phyloP scores from a whole-genome alignment of 2,329 filamentous ascomycete species.

The Botryotinia convoluta region DNA sequence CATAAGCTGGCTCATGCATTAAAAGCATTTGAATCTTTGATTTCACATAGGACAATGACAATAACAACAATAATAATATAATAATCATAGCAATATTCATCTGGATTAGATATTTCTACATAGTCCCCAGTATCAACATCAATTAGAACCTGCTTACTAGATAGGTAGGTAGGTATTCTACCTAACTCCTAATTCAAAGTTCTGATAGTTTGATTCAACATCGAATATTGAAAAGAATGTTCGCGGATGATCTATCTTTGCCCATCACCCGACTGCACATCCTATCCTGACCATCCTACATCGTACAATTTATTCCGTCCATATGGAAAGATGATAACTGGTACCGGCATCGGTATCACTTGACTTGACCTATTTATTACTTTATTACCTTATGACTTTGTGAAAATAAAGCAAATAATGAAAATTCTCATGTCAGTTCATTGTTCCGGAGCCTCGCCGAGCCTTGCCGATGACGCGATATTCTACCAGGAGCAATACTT shows the following conservation, averaged over 20 bases:
- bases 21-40: neutral
- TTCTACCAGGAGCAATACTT: slow-evolving; percentile 9
- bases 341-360: neutral
- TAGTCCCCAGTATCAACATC: neutral
- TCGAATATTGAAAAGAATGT: neutral
- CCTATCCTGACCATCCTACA: neutral
- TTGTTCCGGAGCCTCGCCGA: slow-evolving; percentile 9
- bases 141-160: neutral
- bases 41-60: neutral
- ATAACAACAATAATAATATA: no score
- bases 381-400: neutral
- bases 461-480: slow-evolving; percentile 12
- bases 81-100: no score
- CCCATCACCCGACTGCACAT: neutral
- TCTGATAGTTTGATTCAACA: neutral
- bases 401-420: neutral
- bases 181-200: neutral
- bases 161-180: neutral
- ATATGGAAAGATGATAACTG: neutral
- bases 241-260: neutral
- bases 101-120: neutral
- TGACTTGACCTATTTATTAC: neutral
- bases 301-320: neutral
- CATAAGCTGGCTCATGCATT: neutral
- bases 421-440: neutral